phyloP scores from a whole-genome alignment of 2,329 filamentous ascomycete genomes.

The Penicillium hesseltinei region DNA sequence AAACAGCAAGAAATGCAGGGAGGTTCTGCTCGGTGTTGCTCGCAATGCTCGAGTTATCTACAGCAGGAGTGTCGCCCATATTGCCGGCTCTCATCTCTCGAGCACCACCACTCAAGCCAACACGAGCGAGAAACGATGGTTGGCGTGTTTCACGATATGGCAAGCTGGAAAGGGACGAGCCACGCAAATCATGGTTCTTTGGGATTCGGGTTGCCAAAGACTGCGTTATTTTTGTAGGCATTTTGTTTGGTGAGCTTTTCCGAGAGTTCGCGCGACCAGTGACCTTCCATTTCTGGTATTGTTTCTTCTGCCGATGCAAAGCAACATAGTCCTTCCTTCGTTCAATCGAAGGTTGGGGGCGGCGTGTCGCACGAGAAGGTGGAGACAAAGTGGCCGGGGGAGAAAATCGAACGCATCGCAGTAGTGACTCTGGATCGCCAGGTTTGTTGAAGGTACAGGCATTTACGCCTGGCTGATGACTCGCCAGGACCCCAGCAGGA shows the following conservation, averaged over 20 bases:
- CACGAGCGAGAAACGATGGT: neutral
- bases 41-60: neutral
- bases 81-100: neutral
- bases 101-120: neutral
- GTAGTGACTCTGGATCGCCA: neutral
- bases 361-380: neutral
- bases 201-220: neutral
- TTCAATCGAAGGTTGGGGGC: constrained; percentile 14
- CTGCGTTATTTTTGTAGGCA: constrained; percentile 2
- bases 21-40: neutral
- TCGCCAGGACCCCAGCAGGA: neutral
- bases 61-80: neutral
- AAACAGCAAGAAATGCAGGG: neutral
- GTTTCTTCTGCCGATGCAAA: constrained; percentile 15
- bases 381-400: neutral
- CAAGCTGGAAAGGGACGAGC: constrained; percentile 4
- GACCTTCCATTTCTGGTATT: constrained; percentile 18
- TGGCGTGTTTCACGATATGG: neutral
- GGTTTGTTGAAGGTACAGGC: neutral
- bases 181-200: constrained; percentile 2
- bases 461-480: neutral
- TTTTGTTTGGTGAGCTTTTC: constrained; percentile 12
- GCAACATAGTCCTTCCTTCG: constrained; percentile 15
- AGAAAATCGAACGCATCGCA: constrained; percentile 16
- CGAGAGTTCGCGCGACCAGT: constrained; percentile 5